Base-by-base conservation (phyloP, 768 basidiomycete genomes). In the Boletus barrowsii region DNA sequence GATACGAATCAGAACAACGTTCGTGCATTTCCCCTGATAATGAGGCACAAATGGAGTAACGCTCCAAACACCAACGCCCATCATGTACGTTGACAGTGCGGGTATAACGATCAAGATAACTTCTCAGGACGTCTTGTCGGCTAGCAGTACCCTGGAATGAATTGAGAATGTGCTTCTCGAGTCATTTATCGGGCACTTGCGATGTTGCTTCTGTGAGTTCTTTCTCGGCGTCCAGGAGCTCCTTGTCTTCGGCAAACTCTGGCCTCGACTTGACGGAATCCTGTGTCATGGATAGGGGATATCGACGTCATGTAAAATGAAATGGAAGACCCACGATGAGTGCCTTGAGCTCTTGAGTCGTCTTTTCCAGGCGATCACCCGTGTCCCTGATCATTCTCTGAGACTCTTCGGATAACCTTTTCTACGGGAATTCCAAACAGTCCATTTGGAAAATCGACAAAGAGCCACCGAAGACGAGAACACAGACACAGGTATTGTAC, bases 371-470 rank as follows among this genome's bases (percentile, higher is more conserved):
- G 44, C 87, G 79, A 51, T 68, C 77, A 51, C 75, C 72, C 20
- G 85, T 79, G 65, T 93, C 89, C 47, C 72, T 72, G 55, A 93
- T 80, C 91, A 95, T 91, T 76, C 83, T 90, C 57, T 82, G 73
- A 41, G 86, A 85, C 75, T 95, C 92, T 53, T 88, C 84, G 46
- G 85, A 72, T 74, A 92, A 75, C 64, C 78, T 81, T 51, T 69
- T 76, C 90, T 92, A 54, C 53, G 42, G 48, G 45, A 4, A 58
- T 13, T 13, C 29, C 49, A 10, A 42, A 18, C 39, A 9, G 18
- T 48, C 53, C 39, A 32, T 43, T 43, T 43, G 42, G 49, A 48
- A 54, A 54, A 50, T 37, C 35, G 44, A 15, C 36, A 44, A 61
- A 49, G 53, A 45, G 50, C 62, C 51, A 57, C 60, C 57, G 56